These are phyloP conservation scores for Reutealis trisperma DNA, from an alignment of 345 rosid species.

Conservation along the genomic window DNA sequence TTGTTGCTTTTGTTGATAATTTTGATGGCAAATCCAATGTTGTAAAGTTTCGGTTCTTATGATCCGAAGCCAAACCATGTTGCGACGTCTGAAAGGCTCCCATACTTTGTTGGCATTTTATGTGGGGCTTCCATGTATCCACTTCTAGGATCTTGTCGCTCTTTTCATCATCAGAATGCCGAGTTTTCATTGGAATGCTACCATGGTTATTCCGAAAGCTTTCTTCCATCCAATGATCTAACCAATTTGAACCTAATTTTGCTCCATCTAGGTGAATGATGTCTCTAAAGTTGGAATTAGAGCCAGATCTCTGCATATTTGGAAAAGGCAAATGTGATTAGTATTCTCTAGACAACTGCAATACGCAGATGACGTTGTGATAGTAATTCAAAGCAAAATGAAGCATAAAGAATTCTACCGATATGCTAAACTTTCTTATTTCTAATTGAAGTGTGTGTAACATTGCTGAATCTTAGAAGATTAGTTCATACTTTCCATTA, in stretches of 20 bases:
- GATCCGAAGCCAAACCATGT: conserved; percentile 19
- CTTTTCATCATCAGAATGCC: conserved; percentile 28
- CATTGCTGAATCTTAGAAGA: not conserved
- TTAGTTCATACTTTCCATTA: not conserved
- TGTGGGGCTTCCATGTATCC: conserved; percentile 83
- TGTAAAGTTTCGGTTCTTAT: conserved; percentile 9
- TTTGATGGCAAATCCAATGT: conserved; percentile 24
- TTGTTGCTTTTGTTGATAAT: conserved; percentile 17
- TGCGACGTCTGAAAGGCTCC: conserved; percentile 31
- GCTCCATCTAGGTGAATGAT: conserved; percentile 34
- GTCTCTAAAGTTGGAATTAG: conserved; percentile 47
- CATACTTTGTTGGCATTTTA: conserved; percentile 32
- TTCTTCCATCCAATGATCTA: conserved; percentile 85
- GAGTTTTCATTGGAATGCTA: conserved; percentile 27
- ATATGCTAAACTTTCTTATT: not conserved
- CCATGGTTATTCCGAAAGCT: conserved; percentile 41
- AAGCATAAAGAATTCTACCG: not conserved
- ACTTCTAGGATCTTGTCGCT: conserved; percentile 40
- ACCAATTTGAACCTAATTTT: conserved; percentile 56
- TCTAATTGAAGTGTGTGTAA: not conserved
- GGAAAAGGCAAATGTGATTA: conserved; percentile 7
- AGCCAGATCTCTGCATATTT: conserved; percentile 52
- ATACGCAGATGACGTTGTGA: not conserved
- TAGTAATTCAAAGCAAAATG: not conserved
- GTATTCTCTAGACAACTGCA: not conserved